phyloP scores from a whole-genome alignment of 345 rosid genomes.

The Rhizophora apiculata region DNA sequence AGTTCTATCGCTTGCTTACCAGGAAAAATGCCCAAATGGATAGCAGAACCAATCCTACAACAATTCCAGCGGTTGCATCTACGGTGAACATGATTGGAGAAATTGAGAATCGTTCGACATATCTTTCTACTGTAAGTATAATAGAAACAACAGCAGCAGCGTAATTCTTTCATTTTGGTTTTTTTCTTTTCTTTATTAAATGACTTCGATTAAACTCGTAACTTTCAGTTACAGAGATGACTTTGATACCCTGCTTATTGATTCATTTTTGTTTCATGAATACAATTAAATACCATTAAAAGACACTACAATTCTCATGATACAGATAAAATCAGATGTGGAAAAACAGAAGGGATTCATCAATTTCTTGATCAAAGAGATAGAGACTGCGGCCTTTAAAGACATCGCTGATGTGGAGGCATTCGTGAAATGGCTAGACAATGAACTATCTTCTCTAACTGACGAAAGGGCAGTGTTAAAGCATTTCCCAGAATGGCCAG shows the following conservation, averaged over 20 bases:
- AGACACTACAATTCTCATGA: not conserved
- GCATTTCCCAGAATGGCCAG: slow-evolving; percentile 93
- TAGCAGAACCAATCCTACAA: slow-evolving; percentile 39
- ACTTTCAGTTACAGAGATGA: slow-evolving; percentile 11
- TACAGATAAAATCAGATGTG: slow-evolving; percentile 84
- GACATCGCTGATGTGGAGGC: slow-evolving; percentile 69
- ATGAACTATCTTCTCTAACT: slow-evolving; percentile 64
- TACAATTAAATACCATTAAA: not conserved
- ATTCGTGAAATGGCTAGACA: slow-evolving; percentile 79
- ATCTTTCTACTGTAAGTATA: slow-evolving; percentile 82
- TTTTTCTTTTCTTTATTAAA: too few species aligned
- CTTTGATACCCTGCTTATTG: slow-evolving; percentile 11
- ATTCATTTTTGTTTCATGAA: not conserved
- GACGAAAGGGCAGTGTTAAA: slow-evolving; percentile 96
- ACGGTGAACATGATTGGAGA: slow-evolving; percentile 87
- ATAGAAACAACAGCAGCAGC: not conserved
- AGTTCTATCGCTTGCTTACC: slow-evolving; percentile 78
- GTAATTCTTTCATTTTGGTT: too few species aligned
- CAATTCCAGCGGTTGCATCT: slow-evolving; percentile 38
- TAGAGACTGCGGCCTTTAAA: slow-evolving; percentile 55
- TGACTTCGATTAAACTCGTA: too few species aligned
- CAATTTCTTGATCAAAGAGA: slow-evolving; percentile 57
- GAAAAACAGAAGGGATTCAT: slow-evolving; percentile 66
- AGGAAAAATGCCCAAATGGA: slow-evolving; percentile 55
- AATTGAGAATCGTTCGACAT: slow-evolving; percentile 84